Conservation (phyloP, 768 basidiomycete species). For the Mycena venus region DNA sequence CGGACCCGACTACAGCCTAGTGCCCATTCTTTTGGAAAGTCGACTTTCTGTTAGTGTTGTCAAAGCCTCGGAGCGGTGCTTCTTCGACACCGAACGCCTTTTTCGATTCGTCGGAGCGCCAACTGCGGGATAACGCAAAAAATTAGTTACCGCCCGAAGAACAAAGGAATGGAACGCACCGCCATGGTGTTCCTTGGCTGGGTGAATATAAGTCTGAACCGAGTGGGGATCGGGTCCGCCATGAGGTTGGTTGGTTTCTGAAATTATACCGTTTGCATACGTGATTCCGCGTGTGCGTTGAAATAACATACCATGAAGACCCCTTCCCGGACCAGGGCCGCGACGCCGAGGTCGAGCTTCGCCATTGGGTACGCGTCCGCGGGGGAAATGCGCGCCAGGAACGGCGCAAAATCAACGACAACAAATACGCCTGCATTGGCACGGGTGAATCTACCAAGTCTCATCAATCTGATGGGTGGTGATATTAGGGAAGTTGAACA, state of each 20-base stretch:
- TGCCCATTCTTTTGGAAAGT: not conserved
- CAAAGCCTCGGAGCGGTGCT: slow-evolving; percentile 13
- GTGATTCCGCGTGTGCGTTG: no score
- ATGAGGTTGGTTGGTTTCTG: slow-evolving; percentile 35
- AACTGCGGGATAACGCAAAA: not conserved
- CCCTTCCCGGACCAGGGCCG: slow-evolving; percentile 16
- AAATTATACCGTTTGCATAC: no score
- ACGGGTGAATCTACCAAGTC: slow-evolving; percentile 24
- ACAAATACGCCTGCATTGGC: slow-evolving; percentile 31
- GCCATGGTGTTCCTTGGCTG: slow-evolving; percentile 18
- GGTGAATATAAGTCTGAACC: slow-evolving; percentile 30
- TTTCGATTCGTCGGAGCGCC: slow-evolving; percentile 27
- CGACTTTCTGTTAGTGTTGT: not conserved
- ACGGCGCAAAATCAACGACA: slow-evolving; percentile 33
- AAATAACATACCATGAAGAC: slow-evolving; percentile 26
- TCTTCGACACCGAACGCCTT: slow-evolving; percentile 22
- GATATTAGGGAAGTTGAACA: not conserved
- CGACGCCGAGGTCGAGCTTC: slow-evolving; percentile 23
- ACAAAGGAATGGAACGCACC: not conserved
- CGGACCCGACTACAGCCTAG: no score
- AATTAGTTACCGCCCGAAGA: not conserved
- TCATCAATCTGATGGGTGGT: no score
- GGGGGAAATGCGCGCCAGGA: slow-evolving; percentile 20
- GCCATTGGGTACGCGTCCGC: not conserved
- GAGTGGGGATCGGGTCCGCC: slow-evolving; percentile 29